Base-by-base conservation (phyloP, 1,139 yeast genomes). In the Saccharomyces hybrid region DNA sequence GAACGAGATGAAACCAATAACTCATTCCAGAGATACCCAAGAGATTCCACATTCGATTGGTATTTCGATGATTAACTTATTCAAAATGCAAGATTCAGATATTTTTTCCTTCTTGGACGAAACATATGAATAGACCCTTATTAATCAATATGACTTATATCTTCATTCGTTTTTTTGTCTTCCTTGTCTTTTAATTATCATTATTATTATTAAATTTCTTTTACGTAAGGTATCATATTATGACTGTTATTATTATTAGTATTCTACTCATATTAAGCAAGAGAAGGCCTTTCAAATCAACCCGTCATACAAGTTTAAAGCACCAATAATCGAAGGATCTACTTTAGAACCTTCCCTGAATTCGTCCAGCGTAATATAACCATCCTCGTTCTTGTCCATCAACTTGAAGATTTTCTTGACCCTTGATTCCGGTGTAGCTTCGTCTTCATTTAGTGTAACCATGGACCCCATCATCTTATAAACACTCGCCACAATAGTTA, bases 401-500 rank as follows among this genome's bases (percentile, higher is more conserved):
- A 82, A 72, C 46, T 71, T 75, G 73, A 95, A 93, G 55, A 93
- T 83, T 75, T 90, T 90, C 55, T 83, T 80, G 2, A 90, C 90
- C 57, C 98, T 79, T 62, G 83, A 75, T 63, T 91, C 97, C 0
- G 99, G 99, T 0, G 98, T 90, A 51, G 83, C 81, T 64, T 91
- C 98, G 66, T 90, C 96, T n/a, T 84, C 93, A 6, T 91, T 90
- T 53, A 91, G 76, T 58, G 85, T 83, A 57, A 91, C 96, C 96
- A 91, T 91, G 1, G 91, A 80, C 0, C 99, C 99, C 55, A 93
- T 86, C 98, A 95, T 90, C 71, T 88, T 88, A 70, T 93, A 93
- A 42, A 93, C 88, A 28, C 98, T 88, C 29, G 79, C 76, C 7
- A 91, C 87, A 47, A 95, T 89, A 4, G 82, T 76, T 55, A 89